phyloP scores from a whole-genome alignment of 495 filamentous ascomycete species.

The Pyrenula aspistea region DNA sequence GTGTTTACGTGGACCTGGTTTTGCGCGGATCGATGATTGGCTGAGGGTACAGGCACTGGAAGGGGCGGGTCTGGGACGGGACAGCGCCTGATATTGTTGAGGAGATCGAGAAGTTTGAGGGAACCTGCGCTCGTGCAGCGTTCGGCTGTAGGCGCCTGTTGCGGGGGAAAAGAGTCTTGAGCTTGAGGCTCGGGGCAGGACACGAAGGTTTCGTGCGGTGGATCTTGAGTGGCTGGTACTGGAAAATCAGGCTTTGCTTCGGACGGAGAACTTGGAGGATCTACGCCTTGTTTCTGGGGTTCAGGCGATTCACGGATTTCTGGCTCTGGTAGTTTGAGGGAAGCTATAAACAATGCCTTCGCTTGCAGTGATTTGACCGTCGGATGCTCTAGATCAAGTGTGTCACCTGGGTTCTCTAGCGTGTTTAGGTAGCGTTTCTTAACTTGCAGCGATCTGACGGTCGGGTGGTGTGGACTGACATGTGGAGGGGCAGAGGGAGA shows the following conservation, averaged over 20 bases:
- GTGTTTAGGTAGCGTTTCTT: not conserved
- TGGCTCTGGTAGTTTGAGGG: not conserved
- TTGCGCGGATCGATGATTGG: no score
- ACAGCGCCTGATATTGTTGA: not conserved
- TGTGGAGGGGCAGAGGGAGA: not conserved
- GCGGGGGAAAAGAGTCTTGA: not conserved
- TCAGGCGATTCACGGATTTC: not conserved
- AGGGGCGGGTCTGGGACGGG: conserved; percentile 1
- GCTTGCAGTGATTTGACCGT: not conserved
- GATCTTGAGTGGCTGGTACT: no score
- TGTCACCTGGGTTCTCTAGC: not conserved
- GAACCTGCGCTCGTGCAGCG: not conserved
- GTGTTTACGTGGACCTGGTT: conserved; percentile 14
- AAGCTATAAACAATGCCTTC: not conserved
- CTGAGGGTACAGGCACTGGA: no score
- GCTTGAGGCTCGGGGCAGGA: not conserved
- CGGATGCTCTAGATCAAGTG: not conserved
- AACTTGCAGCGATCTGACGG: not conserved
- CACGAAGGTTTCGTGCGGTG: no score
- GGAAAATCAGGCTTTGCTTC: no score
- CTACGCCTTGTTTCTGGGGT: no score
- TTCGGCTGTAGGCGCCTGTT: not conserved
- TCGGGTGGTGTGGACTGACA: not conserved
- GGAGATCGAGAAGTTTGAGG: not conserved
- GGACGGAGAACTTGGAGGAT: no score